Conservation (phyloP, 805 yeast species). For the Zygosaccharomyces rouxii region DNA sequence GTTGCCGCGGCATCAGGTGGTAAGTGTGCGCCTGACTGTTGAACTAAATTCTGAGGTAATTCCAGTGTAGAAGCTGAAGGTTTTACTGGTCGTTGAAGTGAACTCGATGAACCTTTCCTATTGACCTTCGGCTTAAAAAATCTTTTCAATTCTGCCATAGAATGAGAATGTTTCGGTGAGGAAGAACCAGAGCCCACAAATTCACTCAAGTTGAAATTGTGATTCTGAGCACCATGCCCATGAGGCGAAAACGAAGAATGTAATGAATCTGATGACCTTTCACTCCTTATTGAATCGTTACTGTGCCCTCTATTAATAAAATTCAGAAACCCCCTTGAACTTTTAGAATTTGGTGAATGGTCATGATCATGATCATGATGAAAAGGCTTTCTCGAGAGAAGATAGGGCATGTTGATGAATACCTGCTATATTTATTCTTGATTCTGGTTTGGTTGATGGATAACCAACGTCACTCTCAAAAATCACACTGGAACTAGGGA, state of each 20-base stretch:
- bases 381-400: slow-evolving; percentile 31
- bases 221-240: slow-evolving; percentile 4
- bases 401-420: slow-evolving; percentile 23
- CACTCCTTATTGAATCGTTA: slow-evolving; percentile 32
- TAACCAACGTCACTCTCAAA: too few relatives aligned
- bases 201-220: slow-evolving; percentile 5
- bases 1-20: background rate
- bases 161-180: slow-evolving; percentile 33
- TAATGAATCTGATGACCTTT: slow-evolving; percentile 27
- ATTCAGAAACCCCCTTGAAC: slow-evolving; percentile 30
- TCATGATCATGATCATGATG: slow-evolving; percentile 17
- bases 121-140: slow-evolving; percentile 54
- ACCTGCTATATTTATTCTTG: background rate
- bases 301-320: slow-evolving; percentile 32
- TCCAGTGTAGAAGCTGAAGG: slow-evolving; percentile 3
- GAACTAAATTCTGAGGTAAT: slow-evolving; percentile 1
- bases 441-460: too few relatives aligned
- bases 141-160: slow-evolving; percentile 70
- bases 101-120: slow-evolving; percentile 20
- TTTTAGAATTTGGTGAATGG: slow-evolving; percentile 13
- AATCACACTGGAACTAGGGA: too few relatives aligned
- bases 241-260: slow-evolving; percentile 14
- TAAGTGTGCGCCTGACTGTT: slow-evolving; percentile 1
- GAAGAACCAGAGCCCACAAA: slow-evolving; percentile 8
- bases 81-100: background rate